Base-by-base conservation (phyloP, 495 filamentous ascomycete genomes). In the Penicillium pulvis region DNA sequence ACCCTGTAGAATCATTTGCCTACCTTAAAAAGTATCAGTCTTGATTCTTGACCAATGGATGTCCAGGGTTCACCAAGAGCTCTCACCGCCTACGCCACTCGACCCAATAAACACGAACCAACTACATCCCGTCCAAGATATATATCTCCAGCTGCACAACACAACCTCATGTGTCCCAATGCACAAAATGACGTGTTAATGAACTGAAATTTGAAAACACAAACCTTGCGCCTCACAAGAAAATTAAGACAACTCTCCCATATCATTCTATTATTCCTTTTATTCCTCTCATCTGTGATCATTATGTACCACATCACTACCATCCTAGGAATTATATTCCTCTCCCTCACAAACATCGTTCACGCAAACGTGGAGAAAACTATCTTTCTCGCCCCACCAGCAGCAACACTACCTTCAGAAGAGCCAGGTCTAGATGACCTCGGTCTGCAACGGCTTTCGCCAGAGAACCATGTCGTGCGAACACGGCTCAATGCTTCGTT, bases 321-420 rank as follows among this genome's bases (percentile, higher is more conserved):
- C 16, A 56, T 64, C 41, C 46, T 71, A 42, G 58, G 67, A 45
- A 50, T 75, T 26, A 56, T 77, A 44, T 46, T 71, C 53, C 50
- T 74, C 42, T 64, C 76, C 56, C 66, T 72, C 57, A 58, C 57
- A 59, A 54, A 62, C 30, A 63, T 65, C 23, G 57, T 59, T 39
- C 62, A 59, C 23, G 90, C 84, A 67, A 97, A 98, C 70, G 87
- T 89, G 59, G 94, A 98, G 71, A 98, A 98, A 71, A 81, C 82
- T 63, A 91, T 98, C 65, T 98, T 98, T 77, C 71, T 88, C 43
- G 92, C 80, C 23, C 94, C 94, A 20, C 60, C 72, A 16, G 59
- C 75, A 10, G 60, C 81, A 63, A 68, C 74, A 33, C 65, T 90
- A 31, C 81, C 86, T 9, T 69, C 79, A 10, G 71, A 77, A 26